phyloP scores from a whole-genome alignment of 805 yeast genomes.

The Yarrowia sp. region DNA sequence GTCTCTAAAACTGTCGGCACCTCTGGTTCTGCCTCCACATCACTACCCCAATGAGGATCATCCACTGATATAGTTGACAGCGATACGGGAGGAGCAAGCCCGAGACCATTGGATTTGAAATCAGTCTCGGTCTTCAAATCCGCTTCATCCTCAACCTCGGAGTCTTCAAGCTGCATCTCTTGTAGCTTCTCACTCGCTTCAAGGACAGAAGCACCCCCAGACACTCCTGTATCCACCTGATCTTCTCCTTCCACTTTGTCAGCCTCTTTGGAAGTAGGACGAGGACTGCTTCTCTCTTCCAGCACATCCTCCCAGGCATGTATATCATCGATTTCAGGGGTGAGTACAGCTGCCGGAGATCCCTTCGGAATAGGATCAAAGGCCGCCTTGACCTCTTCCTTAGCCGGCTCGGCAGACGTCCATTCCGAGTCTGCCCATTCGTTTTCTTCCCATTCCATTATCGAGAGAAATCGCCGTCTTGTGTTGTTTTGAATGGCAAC shows the following conservation, averaged over 20 bases:
- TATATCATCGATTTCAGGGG: constrained; percentile 31
- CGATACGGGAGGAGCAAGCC: not conserved
- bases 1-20: too few relatives aligned
- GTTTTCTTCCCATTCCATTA: constrained; percentile 29
- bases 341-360: constrained; percentile 1
- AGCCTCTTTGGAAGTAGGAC: not conserved
- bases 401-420: not conserved
- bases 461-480: not conserved
- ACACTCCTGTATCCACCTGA: too few relatives aligned
- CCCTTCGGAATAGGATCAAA: not conserved
- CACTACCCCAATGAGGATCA: constrained; percentile 15
- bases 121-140: not conserved
- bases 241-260: not conserved
- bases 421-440: constrained; percentile 34
- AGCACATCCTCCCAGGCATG: constrained; percentile 18
- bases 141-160: not conserved
- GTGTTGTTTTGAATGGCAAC: constrained; percentile 4
- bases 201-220: too few relatives aligned
- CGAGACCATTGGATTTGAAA: not conserved
- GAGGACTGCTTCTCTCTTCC: constrained; percentile 13
- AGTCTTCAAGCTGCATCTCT: not conserved
- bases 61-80: constrained; percentile 9
- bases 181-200: not conserved
- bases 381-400: not conserved
- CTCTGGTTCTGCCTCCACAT: constrained; percentile 1